Evolutionary conservation across 768 basidiomycete species (phyloP).

Genomic region (Fibroporia radiculosa): DNA sequence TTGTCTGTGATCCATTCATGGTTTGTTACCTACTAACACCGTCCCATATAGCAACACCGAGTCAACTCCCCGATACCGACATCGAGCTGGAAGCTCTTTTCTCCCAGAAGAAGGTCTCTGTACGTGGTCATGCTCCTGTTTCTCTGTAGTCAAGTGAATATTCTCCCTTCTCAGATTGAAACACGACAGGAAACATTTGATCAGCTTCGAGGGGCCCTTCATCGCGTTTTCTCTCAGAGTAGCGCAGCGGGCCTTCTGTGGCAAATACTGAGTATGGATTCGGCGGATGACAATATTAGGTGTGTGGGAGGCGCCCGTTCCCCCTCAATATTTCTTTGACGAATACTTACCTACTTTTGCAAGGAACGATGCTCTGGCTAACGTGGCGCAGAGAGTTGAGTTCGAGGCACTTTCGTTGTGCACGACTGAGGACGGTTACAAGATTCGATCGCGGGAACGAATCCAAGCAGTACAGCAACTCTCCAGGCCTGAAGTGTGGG

Average conservation of each 20-base stretch:
- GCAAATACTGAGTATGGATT: conserved; percentile 14
- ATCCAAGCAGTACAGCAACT: conserved; percentile 30
- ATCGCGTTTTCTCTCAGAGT: conserved; percentile 27
- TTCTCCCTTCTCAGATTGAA: conserved; percentile 9
- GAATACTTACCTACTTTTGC: too few species aligned
- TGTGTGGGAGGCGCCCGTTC: conserved; percentile 6
- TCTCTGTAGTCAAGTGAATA: not conserved
- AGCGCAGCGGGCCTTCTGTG: conserved; percentile 22
- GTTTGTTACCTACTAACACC: too few species aligned
- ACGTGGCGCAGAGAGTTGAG: conserved; percentile 40
- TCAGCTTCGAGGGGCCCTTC: conserved; percentile 32
- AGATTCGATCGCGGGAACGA: conserved; percentile 25
- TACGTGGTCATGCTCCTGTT: conserved; percentile 6
- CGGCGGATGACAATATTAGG: conserved; percentile 19
- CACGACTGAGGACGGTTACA: conserved; percentile 44
- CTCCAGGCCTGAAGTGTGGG: conserved; percentile 19
- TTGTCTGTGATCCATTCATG: too few species aligned
- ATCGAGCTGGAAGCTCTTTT: conserved; percentile 21
- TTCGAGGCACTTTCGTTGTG: conserved; percentile 40
- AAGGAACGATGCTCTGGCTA: conserved; percentile 37
- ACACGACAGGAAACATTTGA: conserved; percentile 24
- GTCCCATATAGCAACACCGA: conserved; percentile 12
- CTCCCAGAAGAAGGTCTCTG: conserved; percentile 21
- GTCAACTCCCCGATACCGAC: conserved; percentile 13
- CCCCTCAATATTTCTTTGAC: too few species aligned